Evolutionary conservation across 345 rosid genomes (phyloP), one percentile per base, ranked within the genome.

Genomic region (Brassica juncea): DNA sequence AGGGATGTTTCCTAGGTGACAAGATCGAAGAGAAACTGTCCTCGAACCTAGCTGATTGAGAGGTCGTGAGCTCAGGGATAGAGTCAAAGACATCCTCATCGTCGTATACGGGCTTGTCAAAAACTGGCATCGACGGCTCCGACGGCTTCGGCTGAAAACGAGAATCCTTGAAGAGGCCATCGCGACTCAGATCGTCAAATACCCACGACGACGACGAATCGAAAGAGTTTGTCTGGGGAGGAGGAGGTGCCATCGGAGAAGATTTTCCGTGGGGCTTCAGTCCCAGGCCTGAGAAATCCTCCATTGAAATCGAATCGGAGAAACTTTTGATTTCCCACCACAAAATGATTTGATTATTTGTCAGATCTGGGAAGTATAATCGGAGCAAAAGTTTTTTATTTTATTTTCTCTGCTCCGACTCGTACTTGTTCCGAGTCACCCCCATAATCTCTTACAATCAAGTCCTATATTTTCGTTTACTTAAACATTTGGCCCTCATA

Each of bases 21-120:
- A 84, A 71, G 28, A 88, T 81, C 31, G 82, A 80, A 8, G 86
- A 19, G 63, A 87, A 88, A 58, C 78, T 82, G 39, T 87, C 58
- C 2, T 89, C 90, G 25, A 79, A 82, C 57, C 80, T 88, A 31
- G 73, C 80, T 1, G 86, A 57, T 6, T 84, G 52, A 21, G 88
- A 74, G 15, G 81, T 68, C 31, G 90, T 86, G 30, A 91, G 57
- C 78, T 91, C 92, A n/a, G 94, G 90, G 79, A 91, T 75, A 12
- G 91, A 87, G 27, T 87, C 86, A 44, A 86, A 91, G 7, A 88
- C 94, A 0, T 49, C 57, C 16, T 52, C 57, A 0, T 52, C 57
- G 21, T 52, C 57, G 21, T 52, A 52, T 2, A 52, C 57, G 2
- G 57, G 57, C 57, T 52, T 52, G 57, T 52, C 57, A 5, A 1